A percentile compares a stretch with the other conserved stretches of the same genome.
Conservation (phyloP, 2,329 filamentous ascomycete genomes). For the Daldinia sp. region DNA sequence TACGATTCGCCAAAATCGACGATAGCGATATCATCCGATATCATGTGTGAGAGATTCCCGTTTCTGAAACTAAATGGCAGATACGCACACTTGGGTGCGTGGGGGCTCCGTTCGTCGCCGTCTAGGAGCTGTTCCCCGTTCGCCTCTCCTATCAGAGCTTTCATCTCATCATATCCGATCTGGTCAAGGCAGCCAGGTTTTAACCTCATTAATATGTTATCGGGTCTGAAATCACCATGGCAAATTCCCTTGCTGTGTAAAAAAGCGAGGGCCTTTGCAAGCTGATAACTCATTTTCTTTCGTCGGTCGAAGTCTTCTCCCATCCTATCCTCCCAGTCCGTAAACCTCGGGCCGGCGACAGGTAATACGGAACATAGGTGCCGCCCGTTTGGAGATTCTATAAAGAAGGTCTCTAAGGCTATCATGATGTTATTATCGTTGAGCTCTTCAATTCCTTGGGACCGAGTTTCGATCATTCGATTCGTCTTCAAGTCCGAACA, state of each 20-base stretch:
- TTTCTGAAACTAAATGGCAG: background rate
- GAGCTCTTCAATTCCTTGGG: background rate
- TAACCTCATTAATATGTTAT: constrained; percentile 9
- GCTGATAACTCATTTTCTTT: background rate
- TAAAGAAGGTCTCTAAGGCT: background rate
- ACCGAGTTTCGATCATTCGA: background rate
- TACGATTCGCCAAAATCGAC: constrained; percentile 3
- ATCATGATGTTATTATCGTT: background rate
- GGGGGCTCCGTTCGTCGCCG: background rate
- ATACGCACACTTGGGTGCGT: background rate
- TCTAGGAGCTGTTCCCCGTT: background rate
- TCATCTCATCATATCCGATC: constrained; percentile 4
- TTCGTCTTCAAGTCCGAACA: background rate
- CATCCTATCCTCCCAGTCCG: constrained; percentile 1
- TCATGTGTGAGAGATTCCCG: background rate
- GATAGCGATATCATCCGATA: constrained; percentile 1
- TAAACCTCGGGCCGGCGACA: background rate
- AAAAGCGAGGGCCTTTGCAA: constrained; percentile 2
- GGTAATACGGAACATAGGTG: constrained; percentile 1
- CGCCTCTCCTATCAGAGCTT: background rate
- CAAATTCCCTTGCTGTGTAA: background rate
- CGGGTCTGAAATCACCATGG: background rate
- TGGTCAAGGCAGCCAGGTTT: background rate
- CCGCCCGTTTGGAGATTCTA: background rate
- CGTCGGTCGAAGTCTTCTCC: background rate